phyloP scores from a whole-genome alignment of 306 rosid genomes.

The Senna tora region DNA sequence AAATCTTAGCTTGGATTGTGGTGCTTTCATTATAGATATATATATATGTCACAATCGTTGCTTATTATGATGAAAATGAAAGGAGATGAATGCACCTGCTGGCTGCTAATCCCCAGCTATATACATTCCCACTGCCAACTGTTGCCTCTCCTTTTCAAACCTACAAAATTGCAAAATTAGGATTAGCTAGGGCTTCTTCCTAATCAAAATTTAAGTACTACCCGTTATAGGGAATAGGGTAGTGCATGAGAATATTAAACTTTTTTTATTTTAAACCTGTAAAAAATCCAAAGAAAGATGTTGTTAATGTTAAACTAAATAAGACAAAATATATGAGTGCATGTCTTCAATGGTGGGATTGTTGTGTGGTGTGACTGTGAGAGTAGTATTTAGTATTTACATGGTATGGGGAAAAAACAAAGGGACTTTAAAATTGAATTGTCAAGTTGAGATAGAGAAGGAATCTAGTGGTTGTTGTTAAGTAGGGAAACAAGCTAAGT shows the following conservation, averaged over 20 bases:
- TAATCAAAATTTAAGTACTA: too few relatives aligned
- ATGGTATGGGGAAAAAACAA: background rate
- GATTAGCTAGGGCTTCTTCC: background rate
- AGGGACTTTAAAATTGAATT: background rate
- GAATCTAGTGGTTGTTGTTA: background rate
- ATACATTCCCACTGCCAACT: slow-evolving; percentile 19
- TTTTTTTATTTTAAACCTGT: too few relatives aligned
- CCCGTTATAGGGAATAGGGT: too few relatives aligned
- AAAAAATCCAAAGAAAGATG: too few relatives aligned
- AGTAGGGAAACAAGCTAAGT: too few relatives aligned
- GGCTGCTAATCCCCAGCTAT: slow-evolving; percentile 21
- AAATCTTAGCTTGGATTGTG: background rate
- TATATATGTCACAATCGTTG: background rate
- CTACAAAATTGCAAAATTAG: background rate
- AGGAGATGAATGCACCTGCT: slow-evolving; percentile 18
- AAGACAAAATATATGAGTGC: too few relatives aligned
- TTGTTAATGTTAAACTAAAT: background rate
- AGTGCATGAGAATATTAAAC: too few relatives aligned
- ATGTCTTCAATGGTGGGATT: background rate
- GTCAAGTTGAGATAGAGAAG: background rate
- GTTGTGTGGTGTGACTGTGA: background rate
- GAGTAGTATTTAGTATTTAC: background rate
- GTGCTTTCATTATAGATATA: background rate
- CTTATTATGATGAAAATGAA: background rate
- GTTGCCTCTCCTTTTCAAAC: background rate